Percentiles rank a stretch among this genome's conserved stretches.
Conservation (phyloP, 176 grass and related monocot genomes). For the Luzula sylvatica region DNA sequence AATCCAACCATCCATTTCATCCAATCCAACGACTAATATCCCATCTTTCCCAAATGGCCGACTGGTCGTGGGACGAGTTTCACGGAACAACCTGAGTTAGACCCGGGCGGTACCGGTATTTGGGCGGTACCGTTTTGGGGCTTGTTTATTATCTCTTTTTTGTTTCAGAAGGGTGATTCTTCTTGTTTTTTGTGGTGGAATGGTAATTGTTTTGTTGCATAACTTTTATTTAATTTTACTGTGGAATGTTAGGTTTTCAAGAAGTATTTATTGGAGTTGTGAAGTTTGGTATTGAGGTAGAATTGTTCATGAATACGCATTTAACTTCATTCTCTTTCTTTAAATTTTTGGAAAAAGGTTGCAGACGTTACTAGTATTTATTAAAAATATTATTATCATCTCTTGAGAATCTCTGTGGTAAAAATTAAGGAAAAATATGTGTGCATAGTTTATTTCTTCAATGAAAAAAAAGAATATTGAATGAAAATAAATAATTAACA, state of each 20-base stretch:
- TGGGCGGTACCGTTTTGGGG: neutral
- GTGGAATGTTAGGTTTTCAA: constrained; percentile 19
- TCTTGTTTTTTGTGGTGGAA: constrained; percentile 13
- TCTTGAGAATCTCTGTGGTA: too few relatives aligned
- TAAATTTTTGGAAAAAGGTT: too few relatives aligned
- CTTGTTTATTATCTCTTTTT: constrained; percentile 4
- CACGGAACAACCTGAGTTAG: constrained; percentile 9
- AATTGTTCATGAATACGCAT: constrained; percentile 18
- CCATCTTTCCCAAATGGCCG: neutral
- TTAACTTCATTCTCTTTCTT: constrained; percentile 11
- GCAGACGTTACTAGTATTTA: too few relatives aligned
- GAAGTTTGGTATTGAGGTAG: constrained; percentile 3
- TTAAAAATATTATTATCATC: too few relatives aligned
- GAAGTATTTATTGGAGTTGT: neutral
- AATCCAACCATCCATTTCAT: constrained; percentile 6
- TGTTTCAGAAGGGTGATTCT: neutral
- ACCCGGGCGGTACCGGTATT: constrained; percentile 19
- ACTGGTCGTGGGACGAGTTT: constrained; percentile 14
- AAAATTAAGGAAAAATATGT: too few relatives aligned
- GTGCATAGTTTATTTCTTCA: too few relatives aligned
- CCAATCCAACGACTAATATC: constrained; percentile 6
- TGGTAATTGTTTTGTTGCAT: neutral
- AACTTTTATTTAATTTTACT: constrained; percentile 11
- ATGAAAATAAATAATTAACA: too few relatives aligned
- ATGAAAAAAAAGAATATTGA: too few relatives aligned